Base-by-base conservation (phyloP, 352 stramenopile species). In the Globisporangium echinulatum region DNA sequence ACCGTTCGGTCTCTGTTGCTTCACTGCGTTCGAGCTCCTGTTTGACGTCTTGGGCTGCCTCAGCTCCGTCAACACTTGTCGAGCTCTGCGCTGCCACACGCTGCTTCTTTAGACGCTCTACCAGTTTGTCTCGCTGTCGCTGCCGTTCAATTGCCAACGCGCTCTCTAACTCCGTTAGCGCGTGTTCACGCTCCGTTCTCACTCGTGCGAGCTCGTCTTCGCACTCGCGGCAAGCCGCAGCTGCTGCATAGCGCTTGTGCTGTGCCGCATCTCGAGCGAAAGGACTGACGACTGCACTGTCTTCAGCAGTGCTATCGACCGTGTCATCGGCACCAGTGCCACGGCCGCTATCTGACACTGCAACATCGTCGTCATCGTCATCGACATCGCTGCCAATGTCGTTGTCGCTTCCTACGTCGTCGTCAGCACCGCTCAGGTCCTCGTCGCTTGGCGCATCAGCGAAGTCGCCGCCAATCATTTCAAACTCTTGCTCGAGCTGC, bases 401-500 rank as follows among this genome's bases (percentile, higher is more conserved):
- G 1, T 46, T 39, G 8, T 65, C 54, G 6, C 7, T n/a, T 33
- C 11, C 5, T 1, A 40, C 15, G 25, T 43, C 49, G 6, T 44
- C 40, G 40, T 54, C 33, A 52, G 17, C n/a, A 25, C 8, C 49
- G n/a, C 25, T 25, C n/a, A 14, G 7, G 5, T 43, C 9, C 3
- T 49, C 51, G 15, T 59, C 58, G 9, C 39, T 42, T 1, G 52
- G 46, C 9, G 67, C 61, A 8, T 75, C 63, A 1, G 50, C 59
- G 19, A 72, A 77, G 53, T 70, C 66, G 8, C 57, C 49, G 9
- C 47, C 54, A 14, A 39, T 73, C 72, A 8, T 69, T 56, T 48
- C 64, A 49, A 85, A 91, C 52, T 91, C 74, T 43, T 74, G 59
- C 42, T 88, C 73, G 42, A 91, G 38, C 9, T 52, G 63, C 2